Evolutionary conservation across 2,329 filamentous ascomycete species (phyloP).

Genomic region (Cytospora chrysosperma): DNA sequence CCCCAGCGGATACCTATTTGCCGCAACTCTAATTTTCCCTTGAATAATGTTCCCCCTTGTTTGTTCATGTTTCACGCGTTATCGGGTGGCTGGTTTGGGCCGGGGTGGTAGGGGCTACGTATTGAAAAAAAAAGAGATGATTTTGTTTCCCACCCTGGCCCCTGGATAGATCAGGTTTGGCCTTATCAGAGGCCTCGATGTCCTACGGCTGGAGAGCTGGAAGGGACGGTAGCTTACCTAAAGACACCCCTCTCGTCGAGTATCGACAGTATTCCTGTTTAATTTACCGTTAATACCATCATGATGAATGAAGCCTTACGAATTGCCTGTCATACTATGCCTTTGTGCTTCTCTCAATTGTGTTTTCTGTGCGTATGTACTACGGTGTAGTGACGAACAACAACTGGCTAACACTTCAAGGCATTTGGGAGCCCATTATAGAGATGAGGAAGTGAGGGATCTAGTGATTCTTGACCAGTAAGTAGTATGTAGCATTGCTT

Average conservation of each 20-base stretch:
- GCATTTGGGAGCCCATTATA: no score
- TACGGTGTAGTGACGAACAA: no score
- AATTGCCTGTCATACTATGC: neutral
- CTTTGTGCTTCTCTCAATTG: no score
- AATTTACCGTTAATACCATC: slow-evolving; percentile 7
- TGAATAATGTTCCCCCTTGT: neutral
- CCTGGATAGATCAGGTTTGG: neutral
- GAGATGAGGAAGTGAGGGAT: no score
- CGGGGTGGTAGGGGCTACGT: neutral
- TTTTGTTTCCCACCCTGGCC: neutral
- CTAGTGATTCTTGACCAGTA: no score
- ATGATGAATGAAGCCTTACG: neutral
- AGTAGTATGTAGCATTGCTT: no score
- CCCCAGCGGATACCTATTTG: slow-evolving; percentile 14
- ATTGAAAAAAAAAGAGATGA: neutral
- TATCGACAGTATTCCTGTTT: neutral
- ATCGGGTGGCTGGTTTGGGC: neutral
- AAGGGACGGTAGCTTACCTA: neutral
- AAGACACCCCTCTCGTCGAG: neutral
- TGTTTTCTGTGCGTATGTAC: no score
- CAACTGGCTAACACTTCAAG: no score
- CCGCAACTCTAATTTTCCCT: neutral
- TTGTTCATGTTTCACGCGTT: slow-evolving; percentile 4
- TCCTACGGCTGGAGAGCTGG: neutral
- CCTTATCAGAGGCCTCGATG: neutral